Conservation (phyloP, 1,284 basidiomycete genomes). For the Golubevia sp. region DNA sequence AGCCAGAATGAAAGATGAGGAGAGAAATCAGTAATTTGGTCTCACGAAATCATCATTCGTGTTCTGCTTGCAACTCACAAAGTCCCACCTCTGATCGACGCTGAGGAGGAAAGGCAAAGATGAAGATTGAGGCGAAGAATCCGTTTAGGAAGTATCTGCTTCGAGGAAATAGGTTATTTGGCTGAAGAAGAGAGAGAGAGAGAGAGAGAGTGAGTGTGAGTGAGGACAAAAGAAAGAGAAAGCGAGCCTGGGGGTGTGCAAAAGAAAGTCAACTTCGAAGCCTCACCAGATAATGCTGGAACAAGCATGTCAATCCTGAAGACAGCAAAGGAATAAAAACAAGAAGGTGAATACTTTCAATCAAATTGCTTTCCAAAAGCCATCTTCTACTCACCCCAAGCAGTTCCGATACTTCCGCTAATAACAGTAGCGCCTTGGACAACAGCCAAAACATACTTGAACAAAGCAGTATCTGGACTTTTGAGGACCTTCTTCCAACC, state of each 20-base stretch:
- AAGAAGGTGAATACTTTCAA: too few relatives aligned
- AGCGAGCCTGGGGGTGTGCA: background rate
- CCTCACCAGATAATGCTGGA: constrained; percentile 36
- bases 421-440: constrained; percentile 51
- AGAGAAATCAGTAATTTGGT: background rate
- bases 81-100: constrained; percentile 31
- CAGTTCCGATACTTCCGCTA: constrained; percentile 37
- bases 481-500: constrained; percentile 23
- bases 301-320: constrained; percentile 29
- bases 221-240: background rate
- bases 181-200: constrained; percentile 5
- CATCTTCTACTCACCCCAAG: constrained; percentile 24
- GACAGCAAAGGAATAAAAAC: too few relatives aligned
- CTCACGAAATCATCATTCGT: too few relatives aligned
- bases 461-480: constrained; percentile 44
- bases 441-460: constrained; percentile 29
- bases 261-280: too few relatives aligned
- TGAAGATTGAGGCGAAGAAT: constrained; percentile 35
- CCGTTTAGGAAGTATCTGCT: constrained; percentile 42
- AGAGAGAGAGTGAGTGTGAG: background rate
- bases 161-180: constrained; percentile 27
- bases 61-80: too few relatives aligned
- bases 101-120: constrained; percentile 28
- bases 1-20: background rate
- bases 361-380: background rate